Percentiles rank a stretch among this genome's conserved stretches.
Evolutionary conservation across 345 rosid genomes (phyloP).

Genomic region (Viola odorata): DNA sequence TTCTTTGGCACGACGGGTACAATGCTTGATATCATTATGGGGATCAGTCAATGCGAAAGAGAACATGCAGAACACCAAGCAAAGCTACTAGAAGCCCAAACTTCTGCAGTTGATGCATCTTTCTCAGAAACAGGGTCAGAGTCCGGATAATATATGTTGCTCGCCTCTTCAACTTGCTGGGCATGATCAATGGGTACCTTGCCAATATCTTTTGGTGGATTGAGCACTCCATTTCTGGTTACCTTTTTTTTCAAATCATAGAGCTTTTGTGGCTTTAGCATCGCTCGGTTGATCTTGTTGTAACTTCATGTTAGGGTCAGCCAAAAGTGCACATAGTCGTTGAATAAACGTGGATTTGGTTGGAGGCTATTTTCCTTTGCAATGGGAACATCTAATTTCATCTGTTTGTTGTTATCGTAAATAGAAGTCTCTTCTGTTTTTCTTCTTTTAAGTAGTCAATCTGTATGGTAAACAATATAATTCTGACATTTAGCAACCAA

Average conservation of each 20-base stretch:
- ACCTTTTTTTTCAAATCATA: not conserved
- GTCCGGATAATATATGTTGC: constrained; percentile 1
- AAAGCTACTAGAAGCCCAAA: constrained; percentile 66
- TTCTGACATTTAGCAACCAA: too few species aligned
- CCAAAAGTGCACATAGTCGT: not conserved
- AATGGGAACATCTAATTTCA: too few species aligned
- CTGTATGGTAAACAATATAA: too few species aligned
- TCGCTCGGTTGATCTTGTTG: not conserved
- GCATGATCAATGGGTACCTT: not conserved
- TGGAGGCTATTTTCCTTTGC: not conserved
- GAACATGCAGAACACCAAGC: constrained; percentile 96
- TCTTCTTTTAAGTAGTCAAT: too few species aligned
- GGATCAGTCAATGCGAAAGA: constrained; percentile 83
- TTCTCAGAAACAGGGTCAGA: constrained; percentile 13
- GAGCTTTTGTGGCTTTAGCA: not conserved
- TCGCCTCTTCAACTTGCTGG: not conserved
- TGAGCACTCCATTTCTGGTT: not conserved
- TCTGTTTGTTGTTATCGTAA: too few species aligned
- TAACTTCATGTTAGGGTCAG: not conserved
- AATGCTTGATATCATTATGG: constrained; percentile 89
- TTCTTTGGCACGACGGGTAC: constrained; percentile 97
- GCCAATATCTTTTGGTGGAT: not conserved
- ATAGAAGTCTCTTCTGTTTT: too few species aligned
- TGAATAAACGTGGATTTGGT: not conserved
- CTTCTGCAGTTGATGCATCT: constrained; percentile 29